A percentile compares a stretch with the other conserved stretches of the same genome.
Conservation (phyloP, 768 basidiomycete genomes). For the Asterophora parasitica region DNA sequence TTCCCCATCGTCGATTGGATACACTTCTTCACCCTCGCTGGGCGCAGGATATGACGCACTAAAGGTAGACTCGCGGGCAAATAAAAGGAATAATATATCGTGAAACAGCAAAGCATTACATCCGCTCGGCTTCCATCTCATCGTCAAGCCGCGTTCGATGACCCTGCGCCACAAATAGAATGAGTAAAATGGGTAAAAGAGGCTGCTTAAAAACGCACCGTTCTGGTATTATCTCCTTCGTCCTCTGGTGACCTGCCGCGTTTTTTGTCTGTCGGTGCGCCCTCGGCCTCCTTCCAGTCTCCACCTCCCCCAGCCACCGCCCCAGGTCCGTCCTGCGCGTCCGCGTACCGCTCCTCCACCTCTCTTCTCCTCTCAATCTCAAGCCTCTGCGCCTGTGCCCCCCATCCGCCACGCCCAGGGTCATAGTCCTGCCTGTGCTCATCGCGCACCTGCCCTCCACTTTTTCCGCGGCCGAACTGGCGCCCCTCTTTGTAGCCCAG, state of each 20-base stretch:
- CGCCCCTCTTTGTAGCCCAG: constrained; percentile 94
- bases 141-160: constrained; percentile 61
- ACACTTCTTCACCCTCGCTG: neutral
- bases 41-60: neutral
- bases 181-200: constrained; percentile 5
- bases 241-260: constrained; percentile 76
- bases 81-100: constrained; percentile 23
- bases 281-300: constrained; percentile 75
- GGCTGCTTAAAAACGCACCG: constrained; percentile 37
- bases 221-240: constrained; percentile 55
- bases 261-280: constrained; percentile 40
- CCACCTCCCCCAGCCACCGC: constrained; percentile 81
- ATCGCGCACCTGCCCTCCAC: constrained; percentile 94
- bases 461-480: constrained; percentile 96
- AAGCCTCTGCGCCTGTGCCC: constrained; percentile 73
- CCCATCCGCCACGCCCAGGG: constrained; percentile 93
- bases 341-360: constrained; percentile 83
- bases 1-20: neutral
- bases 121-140: constrained; percentile 64
- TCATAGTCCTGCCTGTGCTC: constrained; percentile 98
- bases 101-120: constrained; percentile 39
- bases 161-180: constrained; percentile 31
- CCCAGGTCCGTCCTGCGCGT: constrained; percentile 73
- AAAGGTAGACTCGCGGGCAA: constrained; percentile 9
- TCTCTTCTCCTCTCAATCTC: constrained; percentile 76